A percentile compares a stretch with the other conserved stretches of the same genome.
Evolutionary conservation across 2,329 filamentous ascomycete species (phyloP).

Genomic region (Ceratocystis variospora): DNA sequence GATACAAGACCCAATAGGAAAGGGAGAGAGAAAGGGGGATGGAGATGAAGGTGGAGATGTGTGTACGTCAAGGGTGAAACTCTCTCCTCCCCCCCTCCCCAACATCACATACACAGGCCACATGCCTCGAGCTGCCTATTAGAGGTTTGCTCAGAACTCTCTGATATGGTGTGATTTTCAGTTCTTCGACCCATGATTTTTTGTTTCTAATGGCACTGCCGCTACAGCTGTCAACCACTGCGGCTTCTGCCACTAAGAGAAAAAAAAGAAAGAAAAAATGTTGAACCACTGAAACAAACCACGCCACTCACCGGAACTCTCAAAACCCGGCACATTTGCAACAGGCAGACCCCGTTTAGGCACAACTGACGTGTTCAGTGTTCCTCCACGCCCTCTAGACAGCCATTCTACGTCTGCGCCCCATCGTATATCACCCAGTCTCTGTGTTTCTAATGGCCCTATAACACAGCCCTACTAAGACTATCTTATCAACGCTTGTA

Average conservation of each 20-base stretch:
- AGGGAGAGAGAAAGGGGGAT: not conserved
- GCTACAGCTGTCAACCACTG: not conserved
- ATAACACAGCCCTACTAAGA: conserved; percentile 5
- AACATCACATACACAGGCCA: not conserved
- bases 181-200: not conserved
- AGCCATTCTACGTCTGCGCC: not conserved
- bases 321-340: not conserved
- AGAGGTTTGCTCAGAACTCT: not conserved
- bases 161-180: not conserved
- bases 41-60: not conserved
- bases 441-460: not conserved
- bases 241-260: not conserved
- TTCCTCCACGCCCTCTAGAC: not conserved
- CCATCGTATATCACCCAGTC: not conserved
- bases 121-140: not conserved
- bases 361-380: not conserved
- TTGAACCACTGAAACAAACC: not conserved
- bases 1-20: not conserved
- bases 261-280: too few species aligned
- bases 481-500: not conserved
- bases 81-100: not conserved
- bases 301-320: not conserved
- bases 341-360: not conserved
- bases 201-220: not conserved
- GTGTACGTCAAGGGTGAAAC: not conserved